Evolutionary conservation across 2,329 filamentous ascomycete species (phyloP).

Genomic region (Shiraia sp.): DNA sequence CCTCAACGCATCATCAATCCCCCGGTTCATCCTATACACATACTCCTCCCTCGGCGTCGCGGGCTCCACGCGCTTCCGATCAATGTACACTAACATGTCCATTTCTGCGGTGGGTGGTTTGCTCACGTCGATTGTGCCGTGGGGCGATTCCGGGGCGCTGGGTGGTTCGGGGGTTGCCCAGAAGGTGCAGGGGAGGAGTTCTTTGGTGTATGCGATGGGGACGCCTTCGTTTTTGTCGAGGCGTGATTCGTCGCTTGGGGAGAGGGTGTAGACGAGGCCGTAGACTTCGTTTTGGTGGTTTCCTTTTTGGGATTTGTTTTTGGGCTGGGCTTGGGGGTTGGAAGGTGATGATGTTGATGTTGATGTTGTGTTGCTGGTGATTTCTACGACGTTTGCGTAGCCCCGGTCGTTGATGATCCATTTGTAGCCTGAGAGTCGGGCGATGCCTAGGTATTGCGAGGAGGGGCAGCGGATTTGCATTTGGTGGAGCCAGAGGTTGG

Average conservation of each 20-base stretch:
- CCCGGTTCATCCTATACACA: conserved; percentile 65
- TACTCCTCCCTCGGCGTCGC: conserved; percentile 61
- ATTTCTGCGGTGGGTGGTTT: conserved; percentile 21
- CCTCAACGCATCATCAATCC: conserved; percentile 61
- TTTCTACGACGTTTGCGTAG: conserved; percentile 67
- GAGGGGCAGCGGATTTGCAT: conserved; percentile 65
- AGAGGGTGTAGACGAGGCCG: conserved; percentile 41
- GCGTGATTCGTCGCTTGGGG: conserved; percentile 25
- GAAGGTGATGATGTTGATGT: conserved; percentile 5
- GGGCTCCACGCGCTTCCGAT: conserved; percentile 48
- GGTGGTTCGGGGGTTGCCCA: conserved; percentile 33
- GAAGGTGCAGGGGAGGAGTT: conserved; percentile 49
- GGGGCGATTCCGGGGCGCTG: neutral
- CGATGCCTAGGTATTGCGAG: conserved; percentile 61
- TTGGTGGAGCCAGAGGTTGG: conserved; percentile 68
- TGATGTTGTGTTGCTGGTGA: neutral
- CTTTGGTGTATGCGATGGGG: conserved; percentile 63
- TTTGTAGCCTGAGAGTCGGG: conserved; percentile 58
- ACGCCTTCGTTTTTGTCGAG: conserved; percentile 63
- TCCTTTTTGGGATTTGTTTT: conserved; percentile 1
- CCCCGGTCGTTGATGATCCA: conserved; percentile 71
- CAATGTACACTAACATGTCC: conserved; percentile 64
- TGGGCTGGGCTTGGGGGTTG: neutral
- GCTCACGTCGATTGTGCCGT: conserved; percentile 21
- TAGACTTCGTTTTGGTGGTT: conserved; percentile 46